These are phyloP conservation scores for Sutorius eximius DNA, from an alignment of 1,284 basidiomycete species.

Conservation along the genomic window DNA sequence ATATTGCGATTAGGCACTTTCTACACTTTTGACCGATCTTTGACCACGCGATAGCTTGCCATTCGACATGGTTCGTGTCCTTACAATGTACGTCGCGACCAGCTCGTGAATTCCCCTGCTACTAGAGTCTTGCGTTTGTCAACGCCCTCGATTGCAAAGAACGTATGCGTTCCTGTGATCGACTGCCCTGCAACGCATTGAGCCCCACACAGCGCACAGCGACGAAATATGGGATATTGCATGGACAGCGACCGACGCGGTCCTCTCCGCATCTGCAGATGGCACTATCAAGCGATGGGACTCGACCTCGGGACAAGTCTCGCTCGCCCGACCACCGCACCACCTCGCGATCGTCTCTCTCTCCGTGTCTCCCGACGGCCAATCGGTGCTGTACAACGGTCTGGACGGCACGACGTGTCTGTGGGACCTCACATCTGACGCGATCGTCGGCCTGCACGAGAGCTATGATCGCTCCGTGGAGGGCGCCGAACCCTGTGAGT, in stretches of 20 bases:
- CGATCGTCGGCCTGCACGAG: conserved; percentile 62
- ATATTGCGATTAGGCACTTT: conserved; percentile 28
- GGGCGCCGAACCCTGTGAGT: conserved; percentile 69
- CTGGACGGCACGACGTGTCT: conserved; percentile 78
- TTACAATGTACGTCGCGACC: background rate
- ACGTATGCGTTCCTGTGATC: conserved; percentile 47
- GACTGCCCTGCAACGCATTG: background rate
- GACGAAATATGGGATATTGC: conserved; percentile 80
- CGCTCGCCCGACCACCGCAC: conserved; percentile 64
- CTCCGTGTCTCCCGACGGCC: conserved; percentile 64
- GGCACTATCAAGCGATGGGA: conserved; percentile 73
- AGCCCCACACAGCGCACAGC: conserved; percentile 59
- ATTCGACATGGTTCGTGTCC: conserved; percentile 31
- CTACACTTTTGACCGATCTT: background rate
- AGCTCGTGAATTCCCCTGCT: conserved; percentile 4
- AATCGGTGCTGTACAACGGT: conserved; percentile 69
- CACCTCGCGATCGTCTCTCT: conserved; percentile 74
- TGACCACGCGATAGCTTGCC: background rate
- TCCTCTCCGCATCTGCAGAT: conserved; percentile 72
- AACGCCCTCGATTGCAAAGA: conserved; percentile 71
- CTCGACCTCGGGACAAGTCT: conserved; percentile 60
- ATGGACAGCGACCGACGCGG: conserved; percentile 70
- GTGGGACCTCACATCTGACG: conserved; percentile 64
- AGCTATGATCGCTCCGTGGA: conserved; percentile 63
- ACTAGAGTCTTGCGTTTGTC: conserved; percentile 71